Base-by-base conservation (phyloP, 2,329 filamentous ascomycete genomes). In the Arthroderma sp. region DNA sequence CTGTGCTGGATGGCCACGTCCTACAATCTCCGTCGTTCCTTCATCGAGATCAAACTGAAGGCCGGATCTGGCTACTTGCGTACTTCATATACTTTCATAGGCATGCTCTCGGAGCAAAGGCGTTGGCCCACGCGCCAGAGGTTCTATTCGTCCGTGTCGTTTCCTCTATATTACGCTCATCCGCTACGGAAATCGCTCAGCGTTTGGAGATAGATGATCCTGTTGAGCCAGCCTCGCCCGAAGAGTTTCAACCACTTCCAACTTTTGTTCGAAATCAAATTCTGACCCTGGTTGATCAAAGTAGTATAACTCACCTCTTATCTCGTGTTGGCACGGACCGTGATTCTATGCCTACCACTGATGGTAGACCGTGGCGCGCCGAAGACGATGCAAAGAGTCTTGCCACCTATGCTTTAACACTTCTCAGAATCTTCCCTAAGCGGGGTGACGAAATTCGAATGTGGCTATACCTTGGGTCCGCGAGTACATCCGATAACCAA, bases 401-500 rank as follows among this genome's bases (percentile, higher is more conserved):
- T 34, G 86, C 89, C 8, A 85, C 83, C 29, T 96, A 94, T 58
- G 85, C 87, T 2, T 70, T 96, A 34, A 88, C 85, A 0, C 67
- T 98, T 3, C 69, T 96, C 3, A 78, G 84, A 47, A 88, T 87
- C 54, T 96, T 96, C 52, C 87, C 89, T 6, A 69, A 73, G 5
- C 75, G 78, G 47, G 81, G 80, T 3, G 88, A 95, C 56, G 87
- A 95, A 47, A 93, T 95, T 48, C 81, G 88, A 22, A 94, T 96
- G 85, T 89, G 86, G 67, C 70, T 96, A 1, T 96, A 91, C 57
- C 72, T 91, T 36, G 84, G 86, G 0, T 78, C 82, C 37, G 70
- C 83, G 4, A 66, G 51, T 15, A 48, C 65, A 57, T 42, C 61
- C 55, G 52, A 65, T 47, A 49, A 51, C 6, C 49, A 60, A 29